Evolutionary conservation across 2,329 filamentous ascomycete species (phyloP).

Genomic region (Colletotrichum musicola): DNA sequence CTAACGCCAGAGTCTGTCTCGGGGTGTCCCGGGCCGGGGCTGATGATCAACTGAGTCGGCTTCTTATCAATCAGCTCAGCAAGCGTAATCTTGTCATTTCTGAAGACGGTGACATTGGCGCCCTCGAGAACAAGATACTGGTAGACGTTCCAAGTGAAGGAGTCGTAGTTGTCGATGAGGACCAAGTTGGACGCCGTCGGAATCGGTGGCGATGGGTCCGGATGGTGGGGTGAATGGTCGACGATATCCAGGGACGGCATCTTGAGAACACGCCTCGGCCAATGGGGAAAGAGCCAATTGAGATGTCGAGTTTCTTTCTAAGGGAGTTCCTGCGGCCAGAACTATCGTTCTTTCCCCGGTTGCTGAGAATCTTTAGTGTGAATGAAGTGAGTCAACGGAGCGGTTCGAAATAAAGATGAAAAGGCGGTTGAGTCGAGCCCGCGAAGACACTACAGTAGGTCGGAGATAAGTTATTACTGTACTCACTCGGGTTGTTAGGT

Average conservation of each 20-base stretch:
- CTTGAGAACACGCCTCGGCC: conserved; percentile 41
- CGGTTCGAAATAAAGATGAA: conserved; percentile 10
- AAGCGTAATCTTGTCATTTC: conserved; percentile 92
- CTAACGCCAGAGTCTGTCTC: conserved; percentile 92
- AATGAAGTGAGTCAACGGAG: conserved; percentile 23
- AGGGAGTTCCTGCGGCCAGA: neutral
- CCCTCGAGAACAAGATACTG: conserved; percentile 98
- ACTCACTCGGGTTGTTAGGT: fast-evolving
- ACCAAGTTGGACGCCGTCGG: conserved; percentile 89
- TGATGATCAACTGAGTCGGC: conserved; percentile 94
- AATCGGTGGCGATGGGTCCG: conserved; percentile 78
- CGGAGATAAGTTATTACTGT: conserved; percentile 23
- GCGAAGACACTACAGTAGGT: conserved; percentile 6
- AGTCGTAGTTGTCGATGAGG: conserved; percentile 99
- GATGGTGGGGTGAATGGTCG: conserved; percentile 91
- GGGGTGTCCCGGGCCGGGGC: conserved; percentile 94
- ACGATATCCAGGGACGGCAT: conserved; percentile 66
- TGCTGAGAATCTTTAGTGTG: neutral
- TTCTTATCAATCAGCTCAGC: conserved; percentile 85
- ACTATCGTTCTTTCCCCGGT: neutral
- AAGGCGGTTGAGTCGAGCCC: conserved; percentile 27
- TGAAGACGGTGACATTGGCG: conserved; percentile 87
- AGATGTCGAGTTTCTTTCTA: neutral
- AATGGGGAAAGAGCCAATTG: conserved; percentile 1
- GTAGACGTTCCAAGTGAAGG: conserved; percentile 99